These are phyloP conservation scores for Populus hybrid DNA, from an alignment of 441 rosid species.

Conservation along the genomic window DNA sequence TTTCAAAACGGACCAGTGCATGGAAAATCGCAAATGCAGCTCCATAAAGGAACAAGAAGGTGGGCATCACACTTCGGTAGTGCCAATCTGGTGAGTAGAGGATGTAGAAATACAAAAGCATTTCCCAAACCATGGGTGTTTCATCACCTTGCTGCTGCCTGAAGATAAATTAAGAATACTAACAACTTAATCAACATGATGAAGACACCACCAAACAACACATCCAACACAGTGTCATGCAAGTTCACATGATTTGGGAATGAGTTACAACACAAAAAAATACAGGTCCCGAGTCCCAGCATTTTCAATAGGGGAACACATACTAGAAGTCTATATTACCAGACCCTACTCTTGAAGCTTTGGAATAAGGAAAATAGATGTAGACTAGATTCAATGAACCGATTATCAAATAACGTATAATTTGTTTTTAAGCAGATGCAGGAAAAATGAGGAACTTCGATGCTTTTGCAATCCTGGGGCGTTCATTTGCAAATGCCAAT, in stretches of 20 bases:
- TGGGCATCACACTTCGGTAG: constrained; percentile 89
- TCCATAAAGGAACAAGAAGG: constrained; percentile 79
- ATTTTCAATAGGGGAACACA: background rate
- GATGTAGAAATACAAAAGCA: constrained; percentile 86
- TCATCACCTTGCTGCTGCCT: constrained; percentile 97
- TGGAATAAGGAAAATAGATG: background rate
- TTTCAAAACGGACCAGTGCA: constrained; percentile 57
- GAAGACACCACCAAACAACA: background rate
- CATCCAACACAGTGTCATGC: background rate
- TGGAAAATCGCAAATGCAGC: constrained; percentile 69
- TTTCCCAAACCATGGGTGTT: constrained; percentile 96
- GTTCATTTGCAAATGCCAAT: background rate
- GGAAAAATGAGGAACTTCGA: background rate
- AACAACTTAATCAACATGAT: background rate
- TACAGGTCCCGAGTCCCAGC: background rate
- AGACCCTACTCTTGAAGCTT: background rate
- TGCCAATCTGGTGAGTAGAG: constrained; percentile 99
- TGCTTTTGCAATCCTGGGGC: background rate
- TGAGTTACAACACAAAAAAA: background rate
- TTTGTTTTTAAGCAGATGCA: background rate
- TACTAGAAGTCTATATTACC: background rate
- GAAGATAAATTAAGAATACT: constrained; percentile 11
- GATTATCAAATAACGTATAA: background rate
- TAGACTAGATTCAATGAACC: background rate
- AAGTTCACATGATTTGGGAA: background rate